Conservation (phyloP, 768 basidiomycete species). For the Termitomyces sp. region DNA sequence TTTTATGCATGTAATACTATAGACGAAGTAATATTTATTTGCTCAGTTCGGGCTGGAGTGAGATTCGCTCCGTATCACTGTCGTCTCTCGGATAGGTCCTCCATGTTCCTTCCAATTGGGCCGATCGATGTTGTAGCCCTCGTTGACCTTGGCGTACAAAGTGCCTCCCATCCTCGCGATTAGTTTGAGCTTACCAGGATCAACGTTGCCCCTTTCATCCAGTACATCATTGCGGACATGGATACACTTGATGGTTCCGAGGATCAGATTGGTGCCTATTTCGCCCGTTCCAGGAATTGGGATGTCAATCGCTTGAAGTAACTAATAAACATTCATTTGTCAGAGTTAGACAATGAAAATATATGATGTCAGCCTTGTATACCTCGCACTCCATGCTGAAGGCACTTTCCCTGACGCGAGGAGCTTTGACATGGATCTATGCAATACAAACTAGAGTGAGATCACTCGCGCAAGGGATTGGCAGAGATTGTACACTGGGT, state of each 20-base stretch:
- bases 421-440: slow-evolving; percentile 42
- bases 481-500: slow-evolving; percentile 40
- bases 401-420: slow-evolving; percentile 59
- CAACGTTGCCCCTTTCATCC: slow-evolving; percentile 34
- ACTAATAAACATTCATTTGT: slow-evolving; percentile 24
- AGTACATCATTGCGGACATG: slow-evolving; percentile 56
- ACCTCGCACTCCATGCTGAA: slow-evolving; percentile 61
- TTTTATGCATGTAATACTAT: too few species aligned
- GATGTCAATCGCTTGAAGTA: slow-evolving; percentile 38
- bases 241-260: slow-evolving; percentile 51
- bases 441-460: slow-evolving; percentile 1
- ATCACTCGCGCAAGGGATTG: background rate
- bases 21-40: too few species aligned
- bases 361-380: background rate
- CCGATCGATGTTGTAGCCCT: slow-evolving; percentile 55
- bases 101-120: slow-evolving; percentile 38
- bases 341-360: slow-evolving; percentile 16
- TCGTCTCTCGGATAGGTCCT: slow-evolving; percentile 2
- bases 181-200: slow-evolving; percentile 42
- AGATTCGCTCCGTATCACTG: too few species aligned
- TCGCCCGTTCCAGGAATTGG: slow-evolving; percentile 29
- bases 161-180: slow-evolving; percentile 52
- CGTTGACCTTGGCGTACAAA: slow-evolving; percentile 33
- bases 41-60: too few species aligned
- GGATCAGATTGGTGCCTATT: slow-evolving; percentile 36